These are phyloP conservation scores for Leishmania aethiopica DNA, from an alignment of 208 protist species.

Conservation along the genomic window DNA sequence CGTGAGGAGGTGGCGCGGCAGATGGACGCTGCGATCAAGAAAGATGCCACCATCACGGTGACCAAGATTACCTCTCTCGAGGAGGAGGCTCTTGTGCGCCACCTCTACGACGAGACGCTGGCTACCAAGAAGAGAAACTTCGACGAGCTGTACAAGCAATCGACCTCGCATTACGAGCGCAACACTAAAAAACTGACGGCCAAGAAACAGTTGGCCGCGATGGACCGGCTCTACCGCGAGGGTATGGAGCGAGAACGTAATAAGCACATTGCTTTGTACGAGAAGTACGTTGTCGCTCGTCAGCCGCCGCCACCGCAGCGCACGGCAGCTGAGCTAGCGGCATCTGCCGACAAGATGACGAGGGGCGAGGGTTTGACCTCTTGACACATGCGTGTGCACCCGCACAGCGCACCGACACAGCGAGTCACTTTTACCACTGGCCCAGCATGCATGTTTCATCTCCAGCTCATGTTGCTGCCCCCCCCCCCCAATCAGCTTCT, in stretches of 20 bases:
- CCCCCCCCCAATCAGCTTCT: neutral
- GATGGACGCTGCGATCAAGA: conserved; percentile 51
- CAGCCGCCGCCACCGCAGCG: conserved; percentile 28
- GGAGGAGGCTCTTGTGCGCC: conserved; percentile 52
- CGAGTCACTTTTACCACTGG: neutral
- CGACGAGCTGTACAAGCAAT: conserved; percentile 43
- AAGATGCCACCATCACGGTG: conserved; percentile 40
- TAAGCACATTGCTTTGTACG: conserved; percentile 77
- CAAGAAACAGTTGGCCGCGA: conserved; percentile 43
- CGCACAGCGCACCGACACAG: neutral
- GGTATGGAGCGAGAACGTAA: conserved; percentile 79
- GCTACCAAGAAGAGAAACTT: conserved; percentile 55
- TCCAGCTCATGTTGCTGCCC: neutral
- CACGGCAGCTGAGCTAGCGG: conserved; percentile 40
- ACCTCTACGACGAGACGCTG: conserved; percentile 79
- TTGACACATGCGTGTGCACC: conserved; percentile 5
- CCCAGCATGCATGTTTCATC: neutral
- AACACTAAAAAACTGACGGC: conserved; percentile 42
- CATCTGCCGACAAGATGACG: conserved; percentile 62
- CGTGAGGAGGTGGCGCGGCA: conserved; percentile 51
- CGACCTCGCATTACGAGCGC: conserved; percentile 30
- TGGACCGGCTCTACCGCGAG: conserved; percentile 64
- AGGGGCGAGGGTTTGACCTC: conserved; percentile 57
- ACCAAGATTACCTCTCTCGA: conserved; percentile 40
- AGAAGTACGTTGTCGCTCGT: conserved; percentile 69